phyloP scores from a whole-genome alignment of 306 rosid species.

The Vigna radiata region DNA sequence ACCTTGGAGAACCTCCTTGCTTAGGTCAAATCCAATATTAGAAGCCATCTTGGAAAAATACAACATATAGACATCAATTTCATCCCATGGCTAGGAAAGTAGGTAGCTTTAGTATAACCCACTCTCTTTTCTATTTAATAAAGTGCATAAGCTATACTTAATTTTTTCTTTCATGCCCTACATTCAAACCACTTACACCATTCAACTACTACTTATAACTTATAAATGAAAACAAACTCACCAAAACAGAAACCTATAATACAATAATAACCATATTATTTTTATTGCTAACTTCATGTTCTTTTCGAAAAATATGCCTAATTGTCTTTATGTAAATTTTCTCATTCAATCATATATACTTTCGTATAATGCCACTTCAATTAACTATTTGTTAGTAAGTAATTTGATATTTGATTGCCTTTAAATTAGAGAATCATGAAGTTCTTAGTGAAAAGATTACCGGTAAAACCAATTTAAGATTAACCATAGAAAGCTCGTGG shows the following conservation, averaged over 20 bases:
- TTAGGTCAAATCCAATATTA: slow-evolving; percentile 40
- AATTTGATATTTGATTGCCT: too few relatives aligned
- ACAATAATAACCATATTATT: slow-evolving; percentile 7
- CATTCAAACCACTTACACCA: slow-evolving; percentile 8
- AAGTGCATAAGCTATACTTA: background rate
- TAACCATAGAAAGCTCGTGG: too few relatives aligned
- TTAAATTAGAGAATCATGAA: too few relatives aligned
- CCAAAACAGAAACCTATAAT: background rate
- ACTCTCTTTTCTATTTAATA: background rate
- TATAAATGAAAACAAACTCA: slow-evolving; percentile 23
- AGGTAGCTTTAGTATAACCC: slow-evolving; percentile 10
- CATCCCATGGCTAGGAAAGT: background rate
- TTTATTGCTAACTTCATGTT: background rate
- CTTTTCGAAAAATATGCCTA: too few relatives aligned
- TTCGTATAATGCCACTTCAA: too few relatives aligned
- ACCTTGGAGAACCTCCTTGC: slow-evolving; percentile 37
- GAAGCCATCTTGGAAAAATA: slow-evolving; percentile 25
- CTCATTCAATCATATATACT: too few relatives aligned
- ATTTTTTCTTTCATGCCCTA: slow-evolving; percentile 1
- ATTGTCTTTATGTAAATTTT: too few relatives aligned
- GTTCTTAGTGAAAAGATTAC: too few relatives aligned
- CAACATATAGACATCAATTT: slow-evolving; percentile 25
- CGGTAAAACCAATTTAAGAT: too few relatives aligned
- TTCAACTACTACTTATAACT: slow-evolving; percentile 6
- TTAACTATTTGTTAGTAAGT: too few relatives aligned